A percentile compares a stretch with the other conserved stretches of the same genome.
Conservation (phyloP, 129 eudicot genomes). For the Chrysanthemum seticuspe region DNA sequence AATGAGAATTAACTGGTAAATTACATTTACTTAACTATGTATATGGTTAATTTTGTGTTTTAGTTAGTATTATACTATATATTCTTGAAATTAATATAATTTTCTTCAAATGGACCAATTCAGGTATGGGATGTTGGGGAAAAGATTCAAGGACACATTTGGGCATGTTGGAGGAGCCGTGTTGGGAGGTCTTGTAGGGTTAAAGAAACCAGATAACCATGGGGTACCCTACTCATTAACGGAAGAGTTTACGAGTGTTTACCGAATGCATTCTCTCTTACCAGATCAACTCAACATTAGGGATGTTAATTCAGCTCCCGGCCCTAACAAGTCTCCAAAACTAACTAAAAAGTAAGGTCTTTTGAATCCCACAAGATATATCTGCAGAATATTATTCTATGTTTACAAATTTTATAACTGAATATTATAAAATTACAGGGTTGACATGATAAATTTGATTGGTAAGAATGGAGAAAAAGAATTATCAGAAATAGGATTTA, state of each 20-base stretch:
- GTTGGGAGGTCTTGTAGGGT: conserved; percentile 60
- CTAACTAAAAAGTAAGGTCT: conserved; percentile 31
- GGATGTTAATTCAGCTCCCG: conserved; percentile 42
- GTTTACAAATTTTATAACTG: no score
- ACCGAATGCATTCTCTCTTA: conserved; percentile 54
- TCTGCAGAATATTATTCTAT: no score
- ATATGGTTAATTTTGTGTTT: no score
- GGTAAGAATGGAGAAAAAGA: conserved; percentile 39
- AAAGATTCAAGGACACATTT: conserved; percentile 54
- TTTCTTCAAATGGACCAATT: background rate
- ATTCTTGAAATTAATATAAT: no score
- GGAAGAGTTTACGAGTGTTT: conserved; percentile 60
- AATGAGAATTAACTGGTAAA: conserved; percentile 65
- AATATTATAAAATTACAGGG: conserved; percentile 18
- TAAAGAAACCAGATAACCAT: conserved; percentile 45
- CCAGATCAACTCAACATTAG: conserved; percentile 51
- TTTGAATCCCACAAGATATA: background rate
- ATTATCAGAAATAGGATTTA: conserved; percentile 44
- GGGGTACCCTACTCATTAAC: conserved; percentile 71
- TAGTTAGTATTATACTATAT: no score
- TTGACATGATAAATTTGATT: conserved; percentile 39
- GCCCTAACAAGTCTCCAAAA: conserved; percentile 56
- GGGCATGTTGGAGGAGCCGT: conserved; percentile 52
- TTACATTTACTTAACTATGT: background rate
- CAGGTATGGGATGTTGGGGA: conserved; percentile 65